phyloP scores from a whole-genome alignment of 192 early-diverging fungal genomes.

The Linnemannia hyalina region DNA sequence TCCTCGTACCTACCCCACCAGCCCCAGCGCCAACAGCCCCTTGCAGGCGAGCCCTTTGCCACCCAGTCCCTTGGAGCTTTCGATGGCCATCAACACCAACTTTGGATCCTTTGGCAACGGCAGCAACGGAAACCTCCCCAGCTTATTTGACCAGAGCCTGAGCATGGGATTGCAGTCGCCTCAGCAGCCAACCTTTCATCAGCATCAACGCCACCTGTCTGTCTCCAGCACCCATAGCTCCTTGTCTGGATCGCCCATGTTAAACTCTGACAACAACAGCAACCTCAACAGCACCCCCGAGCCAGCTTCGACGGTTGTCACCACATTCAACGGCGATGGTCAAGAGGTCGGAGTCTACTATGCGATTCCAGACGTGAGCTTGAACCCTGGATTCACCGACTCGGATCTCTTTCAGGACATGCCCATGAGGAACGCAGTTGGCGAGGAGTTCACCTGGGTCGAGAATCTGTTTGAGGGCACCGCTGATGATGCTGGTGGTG shows the following conservation, averaged over 20 bases:
- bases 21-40: slow-evolving; percentile 37
- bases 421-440: slow-evolving; percentile 42
- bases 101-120: slow-evolving; percentile 23
- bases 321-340: slow-evolving; percentile 37
- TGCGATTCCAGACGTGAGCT: slow-evolving; percentile 36
- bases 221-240: slow-evolving; percentile 1
- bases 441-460: slow-evolving; percentile 51
- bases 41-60: slow-evolving; percentile 43
- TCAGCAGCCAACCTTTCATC: slow-evolving; percentile 22
- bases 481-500: background rate
- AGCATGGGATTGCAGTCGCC: slow-evolving; percentile 22
- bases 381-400: slow-evolving; percentile 43
- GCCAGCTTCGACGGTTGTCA: slow-evolving; percentile 26
- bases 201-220: slow-evolving; percentile 19
- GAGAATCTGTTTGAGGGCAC: slow-evolving; percentile 49
- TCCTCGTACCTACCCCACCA: slow-evolving; percentile 6
- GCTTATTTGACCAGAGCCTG: slow-evolving; percentile 37
- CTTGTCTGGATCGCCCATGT: slow-evolving; percentile 6
- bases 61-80: slow-evolving; percentile 46
- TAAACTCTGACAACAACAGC: slow-evolving; percentile 9
- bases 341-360: slow-evolving; percentile 41
- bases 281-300: background rate
- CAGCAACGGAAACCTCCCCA: slow-evolving; percentile 33
- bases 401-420: slow-evolving; percentile 54
- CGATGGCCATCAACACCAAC: slow-evolving; percentile 22